Evolutionary conservation across 2,329 filamentous ascomycete species (phyloP).

Genomic region (Microsporum ferrugineum): DNA sequence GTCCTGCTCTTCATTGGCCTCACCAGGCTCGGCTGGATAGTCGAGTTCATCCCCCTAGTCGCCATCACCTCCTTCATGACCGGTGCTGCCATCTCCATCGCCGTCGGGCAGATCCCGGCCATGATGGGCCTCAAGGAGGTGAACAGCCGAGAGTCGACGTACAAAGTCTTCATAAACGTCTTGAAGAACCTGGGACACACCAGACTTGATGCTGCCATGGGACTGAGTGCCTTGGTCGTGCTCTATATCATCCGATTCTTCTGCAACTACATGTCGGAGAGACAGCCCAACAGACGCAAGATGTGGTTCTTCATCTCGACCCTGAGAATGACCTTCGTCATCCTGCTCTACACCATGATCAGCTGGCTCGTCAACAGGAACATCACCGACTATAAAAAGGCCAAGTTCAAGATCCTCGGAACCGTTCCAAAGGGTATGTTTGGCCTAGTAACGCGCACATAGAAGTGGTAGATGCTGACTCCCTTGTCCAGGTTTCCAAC

Average conservation of each 20-base stretch:
- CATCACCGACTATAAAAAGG: slow-evolving; percentile 26
- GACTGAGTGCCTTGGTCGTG: slow-evolving; percentile 46
- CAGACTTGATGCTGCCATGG: slow-evolving; percentile 49
- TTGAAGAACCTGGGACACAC: slow-evolving; percentile 46
- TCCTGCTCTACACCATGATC: slow-evolving; percentile 52
- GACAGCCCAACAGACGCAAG: slow-evolving; percentile 48
- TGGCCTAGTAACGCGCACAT: neutral
- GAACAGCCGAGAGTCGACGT: slow-evolving; percentile 39
- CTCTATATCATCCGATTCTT: slow-evolving; percentile 47
- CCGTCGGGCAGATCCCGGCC: slow-evolving; percentile 52
- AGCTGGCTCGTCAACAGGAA: slow-evolving; percentile 52
- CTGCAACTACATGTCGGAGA: slow-evolving; percentile 35
- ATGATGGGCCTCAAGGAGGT: slow-evolving; percentile 46
- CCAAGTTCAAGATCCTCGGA: slow-evolving; percentile 48
- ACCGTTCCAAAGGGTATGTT: slow-evolving; percentile 41
- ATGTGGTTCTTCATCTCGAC: slow-evolving; percentile 48
- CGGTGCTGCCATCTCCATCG: slow-evolving; percentile 54
- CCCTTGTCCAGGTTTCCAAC: slow-evolving; percentile 27
- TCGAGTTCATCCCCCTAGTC: slow-evolving; percentile 55
- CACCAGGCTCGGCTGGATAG: slow-evolving; percentile 52
- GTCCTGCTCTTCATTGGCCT: slow-evolving; percentile 50
- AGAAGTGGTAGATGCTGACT: neutral
- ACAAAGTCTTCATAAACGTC: slow-evolving; percentile 47
- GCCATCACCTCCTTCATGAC: slow-evolving; percentile 56
- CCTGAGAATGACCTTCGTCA: slow-evolving; percentile 49